Evolutionary conservation across 2,329 filamentous ascomycete species (phyloP).

Genomic region (Phaeosphaeria sp.): DNA sequence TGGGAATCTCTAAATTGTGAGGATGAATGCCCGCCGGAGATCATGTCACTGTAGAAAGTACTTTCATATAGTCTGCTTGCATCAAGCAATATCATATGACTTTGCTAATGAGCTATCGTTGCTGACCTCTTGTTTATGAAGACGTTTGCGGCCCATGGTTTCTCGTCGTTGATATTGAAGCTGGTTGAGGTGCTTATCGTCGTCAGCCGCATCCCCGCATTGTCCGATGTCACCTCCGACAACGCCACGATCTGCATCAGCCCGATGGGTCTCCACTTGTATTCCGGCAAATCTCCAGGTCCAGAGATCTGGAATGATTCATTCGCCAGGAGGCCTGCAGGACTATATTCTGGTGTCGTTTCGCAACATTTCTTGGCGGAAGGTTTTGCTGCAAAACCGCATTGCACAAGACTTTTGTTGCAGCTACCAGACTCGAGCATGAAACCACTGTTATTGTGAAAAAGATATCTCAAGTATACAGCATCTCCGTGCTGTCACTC

Average conservation of each 20-base stretch:
- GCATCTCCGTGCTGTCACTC: neutral
- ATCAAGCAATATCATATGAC: neutral
- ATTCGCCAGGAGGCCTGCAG: too few relatives aligned
- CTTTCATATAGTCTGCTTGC: neutral
- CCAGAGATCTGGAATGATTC: neutral
- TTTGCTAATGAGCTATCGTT: neutral
- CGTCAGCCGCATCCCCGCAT: slow-evolving; percentile 19
- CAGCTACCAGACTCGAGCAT: neutral
- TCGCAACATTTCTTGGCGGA: neutral
- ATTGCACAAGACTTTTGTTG: too few relatives aligned
- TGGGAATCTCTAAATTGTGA: neutral
- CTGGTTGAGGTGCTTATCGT: neutral
- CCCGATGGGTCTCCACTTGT: slow-evolving; percentile 19
- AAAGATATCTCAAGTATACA: neutral
- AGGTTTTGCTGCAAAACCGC: too few relatives aligned
- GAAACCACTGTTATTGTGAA: neutral
- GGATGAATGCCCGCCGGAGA: neutral
- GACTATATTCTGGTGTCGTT: too few relatives aligned
- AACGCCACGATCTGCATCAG: slow-evolving; percentile 1
- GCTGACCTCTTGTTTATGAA: neutral
- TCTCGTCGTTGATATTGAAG: neutral
- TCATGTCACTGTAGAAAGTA: neutral
- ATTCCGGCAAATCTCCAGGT: slow-evolving; percentile 7
- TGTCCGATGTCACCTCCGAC: slow-evolving; percentile 14
- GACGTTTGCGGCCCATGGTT: neutral